Evolutionary conservation across 1,284 basidiomycete species (phyloP).

Genomic region (Papiliotrema laurentii): DNA sequence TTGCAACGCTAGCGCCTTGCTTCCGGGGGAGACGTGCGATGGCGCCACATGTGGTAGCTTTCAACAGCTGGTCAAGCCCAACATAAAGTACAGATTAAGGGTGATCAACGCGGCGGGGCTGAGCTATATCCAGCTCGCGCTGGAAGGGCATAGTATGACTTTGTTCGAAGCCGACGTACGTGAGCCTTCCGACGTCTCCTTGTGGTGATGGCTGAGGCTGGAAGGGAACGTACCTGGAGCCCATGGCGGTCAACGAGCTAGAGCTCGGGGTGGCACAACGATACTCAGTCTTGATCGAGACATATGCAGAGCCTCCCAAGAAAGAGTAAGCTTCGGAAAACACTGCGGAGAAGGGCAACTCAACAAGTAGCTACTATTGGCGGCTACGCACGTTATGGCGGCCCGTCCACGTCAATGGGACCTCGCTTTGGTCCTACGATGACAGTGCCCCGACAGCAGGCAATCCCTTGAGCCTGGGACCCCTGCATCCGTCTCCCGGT

Average conservation of each 20-base stretch:
- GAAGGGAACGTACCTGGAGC: slow-evolving; percentile 8
- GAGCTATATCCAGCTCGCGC: slow-evolving; percentile 6
- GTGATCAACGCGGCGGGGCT: slow-evolving; percentile 3
- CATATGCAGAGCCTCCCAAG: slow-evolving; percentile 4
- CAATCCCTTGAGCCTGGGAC: no score
- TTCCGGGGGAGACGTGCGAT: background rate
- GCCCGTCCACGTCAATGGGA: slow-evolving; percentile 5
- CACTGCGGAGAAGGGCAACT: background rate
- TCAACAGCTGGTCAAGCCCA: slow-evolving; percentile 7
- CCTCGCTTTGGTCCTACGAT: slow-evolving; percentile 5
- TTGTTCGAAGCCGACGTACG: slow-evolving; percentile 11
- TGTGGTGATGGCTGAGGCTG: background rate
- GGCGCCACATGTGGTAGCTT: slow-evolving; percentile 7
- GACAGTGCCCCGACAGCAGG: no score
- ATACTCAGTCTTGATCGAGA: slow-evolving; percentile 13
- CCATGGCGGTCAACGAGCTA: slow-evolving; percentile 3
- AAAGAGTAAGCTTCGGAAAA: slow-evolving; percentile 2
- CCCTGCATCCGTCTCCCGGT: no score
- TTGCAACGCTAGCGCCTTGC: slow-evolving; percentile 7
- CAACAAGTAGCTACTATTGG: slow-evolving; percentile 6
- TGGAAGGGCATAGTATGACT: slow-evolving; percentile 13
- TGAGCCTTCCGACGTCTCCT: background rate
- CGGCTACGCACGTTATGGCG: slow-evolving; percentile 6
- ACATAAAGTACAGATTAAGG: slow-evolving; percentile 6
- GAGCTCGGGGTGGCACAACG: slow-evolving; percentile 8